Evolutionary conservation across 768 basidiomycete species (phyloP).

Genomic region (Serendipita sp.): DNA sequence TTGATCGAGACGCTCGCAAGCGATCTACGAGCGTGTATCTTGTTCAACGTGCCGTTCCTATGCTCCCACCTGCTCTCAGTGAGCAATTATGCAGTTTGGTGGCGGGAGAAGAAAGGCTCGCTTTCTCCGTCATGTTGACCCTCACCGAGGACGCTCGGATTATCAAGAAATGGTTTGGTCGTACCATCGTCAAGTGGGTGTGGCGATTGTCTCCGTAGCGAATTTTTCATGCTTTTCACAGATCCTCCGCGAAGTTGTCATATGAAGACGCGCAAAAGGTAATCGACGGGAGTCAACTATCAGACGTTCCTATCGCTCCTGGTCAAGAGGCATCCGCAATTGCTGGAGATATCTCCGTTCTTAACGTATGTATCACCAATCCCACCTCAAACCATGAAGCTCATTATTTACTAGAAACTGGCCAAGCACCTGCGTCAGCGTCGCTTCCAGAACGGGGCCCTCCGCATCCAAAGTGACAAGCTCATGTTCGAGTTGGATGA

Average conservation of each 20-base stretch:
- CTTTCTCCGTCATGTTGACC: constrained; percentile 82
- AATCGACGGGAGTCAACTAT: constrained; percentile 56
- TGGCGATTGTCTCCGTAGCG: background rate
- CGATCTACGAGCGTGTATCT: constrained; percentile 95
- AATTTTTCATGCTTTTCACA: constrained; percentile 18
- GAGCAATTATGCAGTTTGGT: constrained; percentile 87
- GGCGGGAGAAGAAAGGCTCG: constrained; percentile 76
- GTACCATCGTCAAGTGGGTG: constrained; percentile 74
- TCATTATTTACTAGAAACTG: constrained; percentile 26
- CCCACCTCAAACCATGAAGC: background rate
- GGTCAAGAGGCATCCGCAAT: constrained; percentile 48
- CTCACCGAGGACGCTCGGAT: constrained; percentile 70
- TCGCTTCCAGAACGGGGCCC: constrained; percentile 67
- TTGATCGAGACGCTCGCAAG: constrained; percentile 96
- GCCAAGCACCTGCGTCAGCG: constrained; percentile 55
- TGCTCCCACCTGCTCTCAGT: constrained; percentile 87
- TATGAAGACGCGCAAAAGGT: constrained; percentile 71
- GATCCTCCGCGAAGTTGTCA: constrained; percentile 73
- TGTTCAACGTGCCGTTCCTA: constrained; percentile 88
- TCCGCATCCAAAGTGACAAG: constrained; percentile 51
- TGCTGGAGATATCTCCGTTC: constrained; percentile 55
- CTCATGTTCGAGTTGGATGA: constrained; percentile 71
- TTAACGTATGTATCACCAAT: constrained; percentile 26
- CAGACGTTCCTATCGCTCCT: constrained; percentile 33
- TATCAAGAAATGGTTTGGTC: constrained; percentile 82